These are phyloP conservation scores for Gracilaria domingensis DNA, from an alignment of 23 red algal species.

Conservation along the genomic window DNA sequence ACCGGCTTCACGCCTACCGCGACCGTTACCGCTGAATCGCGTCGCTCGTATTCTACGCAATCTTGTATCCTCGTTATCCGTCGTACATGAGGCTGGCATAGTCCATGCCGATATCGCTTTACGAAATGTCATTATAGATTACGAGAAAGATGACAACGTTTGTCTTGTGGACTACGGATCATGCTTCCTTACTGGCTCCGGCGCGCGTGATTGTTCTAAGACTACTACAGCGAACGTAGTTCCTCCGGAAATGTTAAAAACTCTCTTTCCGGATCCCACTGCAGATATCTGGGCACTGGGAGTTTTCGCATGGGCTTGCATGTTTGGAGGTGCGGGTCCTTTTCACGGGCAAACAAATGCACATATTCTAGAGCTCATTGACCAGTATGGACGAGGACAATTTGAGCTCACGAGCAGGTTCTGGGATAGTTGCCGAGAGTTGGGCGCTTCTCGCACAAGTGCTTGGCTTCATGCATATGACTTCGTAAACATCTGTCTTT, in stretches of 20 bases:
- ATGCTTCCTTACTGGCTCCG: constrained; percentile 5
- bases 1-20: constrained; percentile 7
- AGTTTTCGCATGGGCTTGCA: constrained; percentile 50
- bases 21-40: constrained; percentile 21
- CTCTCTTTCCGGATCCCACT: neutral
- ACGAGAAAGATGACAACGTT: constrained; percentile 11
- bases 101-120: constrained; percentile 67
- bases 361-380: constrained; percentile 5
- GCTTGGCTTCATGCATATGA: constrained; percentile 15
- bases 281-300: constrained; percentile 67
- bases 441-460: neutral
- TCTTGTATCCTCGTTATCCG: constrained; percentile 3
- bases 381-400: neutral
- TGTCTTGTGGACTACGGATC: constrained; percentile 66
- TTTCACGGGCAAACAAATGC: constrained; percentile 21
- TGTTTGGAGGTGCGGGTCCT: constrained; percentile 45
- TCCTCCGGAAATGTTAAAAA: constrained; percentile 38
- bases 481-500: constrained; percentile 38
- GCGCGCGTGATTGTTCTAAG: constrained; percentile 8
- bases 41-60: constrained; percentile 8
- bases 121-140: constrained; percentile 58
- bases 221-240: constrained; percentile 23
- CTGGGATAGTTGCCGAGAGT: constrained; percentile 8
- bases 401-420: constrained; percentile 11
- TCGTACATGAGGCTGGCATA: constrained; percentile 29